Conservation (phyloP, 192 early-diverging fungal species). For the Coemansia sp. region DNA sequence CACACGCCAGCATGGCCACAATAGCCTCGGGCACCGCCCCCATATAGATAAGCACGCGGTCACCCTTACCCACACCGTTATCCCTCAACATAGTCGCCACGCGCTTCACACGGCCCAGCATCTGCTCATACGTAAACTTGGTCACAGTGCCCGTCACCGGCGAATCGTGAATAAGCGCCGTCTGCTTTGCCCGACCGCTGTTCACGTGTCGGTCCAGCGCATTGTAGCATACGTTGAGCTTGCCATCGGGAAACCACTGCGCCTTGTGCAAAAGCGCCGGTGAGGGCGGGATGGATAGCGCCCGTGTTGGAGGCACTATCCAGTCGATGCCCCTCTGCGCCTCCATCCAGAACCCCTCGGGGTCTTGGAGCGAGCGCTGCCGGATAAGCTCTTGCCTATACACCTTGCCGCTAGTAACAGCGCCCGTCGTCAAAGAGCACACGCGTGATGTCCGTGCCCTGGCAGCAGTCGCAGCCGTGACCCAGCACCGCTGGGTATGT, state of each 20-base stretch:
- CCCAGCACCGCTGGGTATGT: not conserved
- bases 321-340: conserved; percentile 16
- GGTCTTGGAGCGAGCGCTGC: conserved; percentile 15
- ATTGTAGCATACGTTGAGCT: conserved; percentile 73
- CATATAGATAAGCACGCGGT: conserved; percentile 81
- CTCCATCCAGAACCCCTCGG: conserved; percentile 26
- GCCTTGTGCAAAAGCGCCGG: conserved; percentile 28
- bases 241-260: conserved; percentile 68
- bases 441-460: not conserved
- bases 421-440: not conserved
- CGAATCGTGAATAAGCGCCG: conserved; percentile 75
- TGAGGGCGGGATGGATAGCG: conserved; percentile 37
- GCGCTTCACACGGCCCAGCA: conserved; percentile 63
- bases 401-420: not conserved
- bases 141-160: conserved; percentile 58
- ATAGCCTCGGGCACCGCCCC: conserved; percentile 79
- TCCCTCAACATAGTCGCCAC: conserved; percentile 63
- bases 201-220: conserved; percentile 66
- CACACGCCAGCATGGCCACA: conserved; percentile 82
- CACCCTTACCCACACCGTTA: conserved; percentile 65
- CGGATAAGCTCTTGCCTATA: conserved; percentile 12
- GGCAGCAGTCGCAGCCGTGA: not conserved
- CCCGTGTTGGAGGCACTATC: conserved; percentile 51
- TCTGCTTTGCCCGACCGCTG: conserved; percentile 56
- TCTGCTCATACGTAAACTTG: conserved; percentile 64